These are phyloP conservation scores for Fusarium brevicatenulatum DNA, from an alignment of 2,329 filamentous ascomycete genomes.

Conservation along the genomic window DNA sequence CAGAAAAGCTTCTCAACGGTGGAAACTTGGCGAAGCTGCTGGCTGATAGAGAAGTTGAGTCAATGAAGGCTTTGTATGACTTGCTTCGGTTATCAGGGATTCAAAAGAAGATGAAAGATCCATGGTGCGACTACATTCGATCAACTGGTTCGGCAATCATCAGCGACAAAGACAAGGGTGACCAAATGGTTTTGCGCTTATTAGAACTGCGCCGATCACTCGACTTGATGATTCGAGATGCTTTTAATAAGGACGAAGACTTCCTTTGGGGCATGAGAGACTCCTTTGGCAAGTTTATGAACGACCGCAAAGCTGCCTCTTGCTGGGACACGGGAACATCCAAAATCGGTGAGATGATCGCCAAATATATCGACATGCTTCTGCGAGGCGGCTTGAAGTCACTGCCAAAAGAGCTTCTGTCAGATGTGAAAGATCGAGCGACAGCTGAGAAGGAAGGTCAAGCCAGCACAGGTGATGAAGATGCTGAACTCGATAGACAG, in stretches of 20 bases:
- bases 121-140: slow-evolving; percentile 84
- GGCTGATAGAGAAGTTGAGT: slow-evolving; percentile 72
- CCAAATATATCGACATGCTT: slow-evolving; percentile 92
- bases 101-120: slow-evolving; percentile 73
- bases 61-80: slow-evolving; percentile 80
- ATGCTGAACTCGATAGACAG: slow-evolving; percentile 90
- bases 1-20: slow-evolving; percentile 71
- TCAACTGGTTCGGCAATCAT: slow-evolving; percentile 80
- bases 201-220: slow-evolving; percentile 83
- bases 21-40: slow-evolving; percentile 78
- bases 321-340: slow-evolving; percentile 86
- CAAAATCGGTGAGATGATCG: slow-evolving; percentile 98
- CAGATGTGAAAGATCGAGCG: slow-evolving; percentile 67
- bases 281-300: slow-evolving; percentile 90
- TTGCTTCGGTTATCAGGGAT: slow-evolving; percentile 78
- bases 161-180: slow-evolving; percentile 78
- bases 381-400: slow-evolving; percentile 88
- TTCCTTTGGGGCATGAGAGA: slow-evolving; percentile 84
- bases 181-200: slow-evolving; percentile 87
- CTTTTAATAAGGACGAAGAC: slow-evolving; percentile 80
- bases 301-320: slow-evolving; percentile 78
- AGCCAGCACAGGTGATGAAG: slow-evolving; percentile 81
- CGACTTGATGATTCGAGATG: slow-evolving; percentile 78
- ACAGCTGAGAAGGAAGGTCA: slow-evolving; percentile 70
- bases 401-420: slow-evolving; percentile 74